These are phyloP conservation scores for Citrullus amarus DNA, from an alignment of 306 rosid species.

Conservation along the genomic window DNA sequence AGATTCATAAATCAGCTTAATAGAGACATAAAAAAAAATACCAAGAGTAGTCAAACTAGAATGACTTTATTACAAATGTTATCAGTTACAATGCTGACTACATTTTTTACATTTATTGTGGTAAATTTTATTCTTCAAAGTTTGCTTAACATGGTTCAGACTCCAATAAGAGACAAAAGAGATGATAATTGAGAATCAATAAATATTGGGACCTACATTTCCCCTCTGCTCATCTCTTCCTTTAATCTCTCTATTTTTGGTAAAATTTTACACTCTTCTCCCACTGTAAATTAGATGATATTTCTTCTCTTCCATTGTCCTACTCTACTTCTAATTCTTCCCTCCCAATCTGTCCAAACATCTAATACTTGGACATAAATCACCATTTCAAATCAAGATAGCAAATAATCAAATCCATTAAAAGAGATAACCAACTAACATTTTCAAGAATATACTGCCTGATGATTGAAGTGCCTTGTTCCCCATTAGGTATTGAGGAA, in stretches of 20 bases:
- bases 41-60: not conserved
- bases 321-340: not conserved
- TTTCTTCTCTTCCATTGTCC: not conserved
- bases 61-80: not conserved
- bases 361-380: not conserved
- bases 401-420: slow-evolving; percentile 4
- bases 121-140: not conserved
- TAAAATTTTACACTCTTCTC: not conserved
- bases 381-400: not conserved
- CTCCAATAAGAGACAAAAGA: not conserved
- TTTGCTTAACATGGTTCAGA: not conserved
- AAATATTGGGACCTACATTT: not conserved
- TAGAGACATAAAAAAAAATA: not conserved
- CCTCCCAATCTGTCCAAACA: not conserved
- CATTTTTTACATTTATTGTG: not conserved
- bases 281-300: not conserved
- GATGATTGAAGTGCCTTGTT: slow-evolving; percentile 54
- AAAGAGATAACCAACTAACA: slow-evolving; percentile 39
- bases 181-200: not conserved
- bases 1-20: not conserved
- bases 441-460: slow-evolving; percentile 81
- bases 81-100: not conserved
- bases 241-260: not conserved
- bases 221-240: not conserved
- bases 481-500: slow-evolving; percentile 61